Evolutionary conservation across 148 eudicot species (phyloP), one percentile per base, ranked within the genome.

Genomic region (Pharnaceum exiguum): DNA sequence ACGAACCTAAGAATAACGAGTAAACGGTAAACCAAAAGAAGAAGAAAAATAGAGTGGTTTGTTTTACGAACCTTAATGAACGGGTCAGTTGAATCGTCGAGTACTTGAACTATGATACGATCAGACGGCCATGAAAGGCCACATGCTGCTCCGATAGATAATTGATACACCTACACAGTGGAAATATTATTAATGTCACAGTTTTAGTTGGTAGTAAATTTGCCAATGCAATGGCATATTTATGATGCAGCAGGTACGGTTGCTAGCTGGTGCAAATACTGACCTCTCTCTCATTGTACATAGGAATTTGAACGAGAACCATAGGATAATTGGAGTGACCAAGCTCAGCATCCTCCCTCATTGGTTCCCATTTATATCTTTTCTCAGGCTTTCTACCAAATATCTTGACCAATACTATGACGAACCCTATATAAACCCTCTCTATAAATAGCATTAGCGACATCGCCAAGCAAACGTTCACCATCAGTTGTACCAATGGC

Each of bases 61-160:
- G 7, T 23, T 26, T 5, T 17, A 35, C 27, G 33, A 23, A 84
- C 90, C 86, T 77, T 84, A 22, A 66, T 66, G 1, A 63, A 43
- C 2, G 65, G 66, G 51, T 86, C 88, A 0, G 94, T 82, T 19
- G 94, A 86, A 69, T 82, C 94, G 44, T 86, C 94, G 28, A 86
- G 69, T 22, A 86, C 83, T 80, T 86, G 94, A 69, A 86, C 53
- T 44, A 80, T 71, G 32, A 86, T 72, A 10, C 88, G 73, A 70
- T 86, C 83, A 0, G 88, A 76, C 16, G 94, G 94, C 94, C 94
- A 86, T 2, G 88, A 77, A 57, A 86, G 85, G 11, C 84, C 80
- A 62, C 88, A 82, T 4, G 94, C 94, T 22, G 94, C 94, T 49
- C 86, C 88, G 49, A 86, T 86, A 2, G 88, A 86, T 37, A 82